Evolutionary conservation across 768 basidiomycete genomes (phyloP).

Genomic region (Suillus ampliporus): DNA sequence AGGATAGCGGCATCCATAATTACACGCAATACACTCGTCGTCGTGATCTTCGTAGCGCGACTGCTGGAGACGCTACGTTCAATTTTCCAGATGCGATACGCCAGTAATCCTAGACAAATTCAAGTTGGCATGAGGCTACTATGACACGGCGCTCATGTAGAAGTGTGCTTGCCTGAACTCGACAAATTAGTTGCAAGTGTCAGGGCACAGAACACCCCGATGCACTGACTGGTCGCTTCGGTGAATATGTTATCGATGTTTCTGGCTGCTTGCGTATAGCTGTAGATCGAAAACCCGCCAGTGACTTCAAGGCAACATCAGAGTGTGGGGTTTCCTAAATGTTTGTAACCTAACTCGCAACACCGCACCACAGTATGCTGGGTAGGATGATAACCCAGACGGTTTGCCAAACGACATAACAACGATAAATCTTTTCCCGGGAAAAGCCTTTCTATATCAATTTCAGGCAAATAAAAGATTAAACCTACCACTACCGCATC

Average conservation of each 20-base stretch:
- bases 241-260: constrained; percentile 31
- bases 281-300: constrained; percentile 23
- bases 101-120: constrained; percentile 29
- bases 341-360: constrained; percentile 22
- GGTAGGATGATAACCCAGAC: constrained; percentile 33
- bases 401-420: constrained; percentile 40
- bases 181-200: constrained; percentile 40
- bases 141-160: neutral
- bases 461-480: neutral
- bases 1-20: constrained; percentile 45
- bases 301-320: constrained; percentile 20
- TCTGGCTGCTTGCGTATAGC: constrained; percentile 15
- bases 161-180: constrained; percentile 33
- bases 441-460: neutral
- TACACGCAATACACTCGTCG: constrained; percentile 31
- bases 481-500: constrained; percentile 35
- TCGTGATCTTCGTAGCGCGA: neutral
- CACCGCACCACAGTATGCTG: constrained; percentile 33
- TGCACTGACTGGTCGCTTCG: constrained; percentile 35
- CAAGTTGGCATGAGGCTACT: neutral
- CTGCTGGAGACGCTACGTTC: constrained; percentile 21
- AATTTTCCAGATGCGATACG: constrained; percentile 37
- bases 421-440: constrained; percentile 29
- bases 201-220: constrained; percentile 38
- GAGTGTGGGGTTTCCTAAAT: neutral